A percentile compares a stretch with the other conserved stretches of the same genome.
Evolutionary conservation across 2,329 filamentous ascomycete species (phyloP).

Genomic region (Trichophyton verrucosum): DNA sequence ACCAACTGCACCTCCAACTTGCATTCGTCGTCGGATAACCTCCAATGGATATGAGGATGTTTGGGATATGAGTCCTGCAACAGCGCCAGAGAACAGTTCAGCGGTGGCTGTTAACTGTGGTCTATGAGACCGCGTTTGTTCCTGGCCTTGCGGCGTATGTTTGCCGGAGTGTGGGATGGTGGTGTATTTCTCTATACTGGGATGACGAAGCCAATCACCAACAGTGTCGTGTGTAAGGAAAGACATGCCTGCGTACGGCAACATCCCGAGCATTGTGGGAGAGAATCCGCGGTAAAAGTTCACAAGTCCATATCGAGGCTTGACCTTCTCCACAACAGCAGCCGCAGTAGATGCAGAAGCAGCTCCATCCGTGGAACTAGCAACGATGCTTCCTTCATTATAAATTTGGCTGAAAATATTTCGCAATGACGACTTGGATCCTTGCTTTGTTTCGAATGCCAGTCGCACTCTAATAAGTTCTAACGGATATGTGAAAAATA

Average conservation of each 20-base stretch:
- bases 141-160: slow-evolving; percentile 22
- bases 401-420: slow-evolving; percentile 81
- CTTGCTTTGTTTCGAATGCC: slow-evolving; percentile 80
- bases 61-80: slow-evolving; percentile 81
- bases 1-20: slow-evolving; percentile 87
- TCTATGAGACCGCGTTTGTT: slow-evolving; percentile 44
- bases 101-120: slow-evolving; percentile 70
- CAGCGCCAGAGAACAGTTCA: slow-evolving; percentile 68
- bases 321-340: slow-evolving; percentile 37
- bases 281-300: slow-evolving; percentile 96
- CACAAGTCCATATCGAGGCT: slow-evolving; percentile 55
- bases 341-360: slow-evolving; percentile 20
- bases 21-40: slow-evolving; percentile 84
- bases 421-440: slow-evolving; percentile 56
- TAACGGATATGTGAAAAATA: slow-evolving; percentile 91
- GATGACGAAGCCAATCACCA: slow-evolving; percentile 67
- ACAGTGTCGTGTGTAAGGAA: slow-evolving; percentile 91
- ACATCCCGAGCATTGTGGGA: slow-evolving; percentile 83
- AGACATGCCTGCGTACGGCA: slow-evolving; percentile 89
- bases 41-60: slow-evolving; percentile 89
- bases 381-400: slow-evolving; percentile 47
- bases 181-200: slow-evolving; percentile 56
- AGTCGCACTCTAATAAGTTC: slow-evolving; percentile 86
- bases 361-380: slow-evolving; percentile 23
- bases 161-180: slow-evolving; percentile 51